Percentiles rank a stretch among this genome's conserved stretches.
phyloP scores from a whole-genome alignment of 495 filamentous ascomycete species.

The Aspergillus asperescens region DNA sequence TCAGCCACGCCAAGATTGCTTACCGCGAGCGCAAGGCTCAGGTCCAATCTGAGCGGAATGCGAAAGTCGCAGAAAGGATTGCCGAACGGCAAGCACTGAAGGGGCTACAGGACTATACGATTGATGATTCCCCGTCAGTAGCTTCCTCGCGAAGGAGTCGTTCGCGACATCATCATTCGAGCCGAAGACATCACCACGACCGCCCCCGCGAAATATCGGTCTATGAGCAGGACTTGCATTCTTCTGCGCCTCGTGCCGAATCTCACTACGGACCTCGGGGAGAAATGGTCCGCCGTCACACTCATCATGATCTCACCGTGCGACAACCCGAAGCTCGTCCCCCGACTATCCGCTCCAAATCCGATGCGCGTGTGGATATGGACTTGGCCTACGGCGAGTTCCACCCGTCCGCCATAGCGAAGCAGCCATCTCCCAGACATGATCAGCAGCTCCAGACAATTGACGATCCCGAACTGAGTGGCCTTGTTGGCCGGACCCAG shows the following conservation, averaged over 20 bases:
- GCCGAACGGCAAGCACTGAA: constrained; percentile 49
- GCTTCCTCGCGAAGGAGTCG: constrained; percentile 39
- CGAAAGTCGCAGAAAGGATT: constrained; percentile 50
- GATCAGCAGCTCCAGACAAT: constrained; percentile 19
- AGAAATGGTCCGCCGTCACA: constrained; percentile 45
- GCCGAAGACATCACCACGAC: constrained; percentile 25
- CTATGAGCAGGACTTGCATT: constrained; percentile 36
- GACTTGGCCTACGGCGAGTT: constrained; percentile 75
- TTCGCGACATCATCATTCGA: constrained; percentile 34
- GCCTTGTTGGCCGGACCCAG: constrained; percentile 64
- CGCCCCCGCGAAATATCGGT: constrained; percentile 18
- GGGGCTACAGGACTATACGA: constrained; percentile 41
- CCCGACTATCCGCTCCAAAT: constrained; percentile 32
- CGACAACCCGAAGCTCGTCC: constrained; percentile 26
- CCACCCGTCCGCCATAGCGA: constrained; percentile 37
- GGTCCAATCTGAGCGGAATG: constrained; percentile 59
- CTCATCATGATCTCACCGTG: constrained; percentile 34
- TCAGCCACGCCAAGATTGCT: constrained; percentile 80
- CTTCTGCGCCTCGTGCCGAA: constrained; percentile 15
- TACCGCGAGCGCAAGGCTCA: constrained; percentile 80
- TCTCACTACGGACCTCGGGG: constrained; percentile 21
- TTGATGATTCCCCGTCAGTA: constrained; percentile 49
- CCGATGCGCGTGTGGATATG: constrained; percentile 72
- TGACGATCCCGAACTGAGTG: constrained; percentile 56
- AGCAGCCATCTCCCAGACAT: constrained; percentile 22